phyloP scores from a whole-genome alignment of 2,329 filamentous ascomycete genomes.

The Aspergillus bombycis region DNA sequence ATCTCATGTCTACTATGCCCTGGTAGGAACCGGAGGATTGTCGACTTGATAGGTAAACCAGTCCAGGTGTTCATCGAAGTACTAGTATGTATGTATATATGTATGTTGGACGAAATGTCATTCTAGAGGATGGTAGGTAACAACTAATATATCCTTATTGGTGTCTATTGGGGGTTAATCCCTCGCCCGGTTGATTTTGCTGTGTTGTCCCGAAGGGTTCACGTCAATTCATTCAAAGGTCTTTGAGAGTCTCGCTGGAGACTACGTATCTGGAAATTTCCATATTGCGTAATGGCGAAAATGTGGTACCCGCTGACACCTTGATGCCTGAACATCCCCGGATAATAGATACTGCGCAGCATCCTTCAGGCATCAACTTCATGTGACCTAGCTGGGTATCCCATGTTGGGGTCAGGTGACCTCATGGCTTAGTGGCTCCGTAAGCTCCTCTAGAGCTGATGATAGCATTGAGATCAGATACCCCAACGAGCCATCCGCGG shows the following conservation, averaged over 20 bases:
- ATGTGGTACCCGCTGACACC: constrained; percentile 17
- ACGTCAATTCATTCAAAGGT: not conserved
- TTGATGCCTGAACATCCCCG: constrained; percentile 20
- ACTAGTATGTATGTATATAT: no score
- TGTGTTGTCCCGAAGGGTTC: not conserved
- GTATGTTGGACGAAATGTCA: not conserved
- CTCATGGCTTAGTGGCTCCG: constrained; percentile 12
- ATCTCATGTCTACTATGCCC: not conserved
- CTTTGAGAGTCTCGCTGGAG: not conserved
- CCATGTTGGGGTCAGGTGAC: constrained; percentile 17
- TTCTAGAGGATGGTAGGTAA: not conserved
- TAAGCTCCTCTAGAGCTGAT: constrained; percentile 26
- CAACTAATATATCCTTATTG: not conserved
- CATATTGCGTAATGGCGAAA: constrained; percentile 29
- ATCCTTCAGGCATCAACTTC: constrained; percentile 14
- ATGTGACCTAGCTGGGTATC: constrained; percentile 20
- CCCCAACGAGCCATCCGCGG: constrained; percentile 18
- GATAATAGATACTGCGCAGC: constrained; percentile 23
- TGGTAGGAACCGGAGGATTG: not conserved
- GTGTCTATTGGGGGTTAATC: not conserved
- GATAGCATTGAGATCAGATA: constrained; percentile 20
- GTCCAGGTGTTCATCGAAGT: no score
- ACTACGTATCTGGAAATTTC: constrained; percentile 20
- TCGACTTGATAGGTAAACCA: not conserved
- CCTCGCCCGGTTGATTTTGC: not conserved